Evolutionary conservation across 805 yeast genomes (phyloP).

Genomic region (Candida anglica): DNA sequence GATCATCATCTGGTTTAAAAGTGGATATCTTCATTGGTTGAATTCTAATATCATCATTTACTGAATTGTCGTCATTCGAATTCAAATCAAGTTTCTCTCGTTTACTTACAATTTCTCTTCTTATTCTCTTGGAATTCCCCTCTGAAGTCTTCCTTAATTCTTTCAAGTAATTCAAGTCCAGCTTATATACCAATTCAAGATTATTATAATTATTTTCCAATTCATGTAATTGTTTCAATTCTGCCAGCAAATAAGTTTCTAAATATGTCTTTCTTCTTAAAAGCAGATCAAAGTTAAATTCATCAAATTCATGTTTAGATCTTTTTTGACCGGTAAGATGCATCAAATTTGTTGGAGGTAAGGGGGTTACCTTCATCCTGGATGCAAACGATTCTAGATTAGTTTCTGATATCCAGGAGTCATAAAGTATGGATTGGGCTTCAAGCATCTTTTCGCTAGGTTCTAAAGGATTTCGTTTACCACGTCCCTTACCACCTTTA

Average conservation of each 20-base stretch:
- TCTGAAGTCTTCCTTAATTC: constrained; percentile 23
- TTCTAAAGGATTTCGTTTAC: constrained; percentile 5
- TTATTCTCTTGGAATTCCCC: constrained; percentile 11
- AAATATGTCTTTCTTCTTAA: constrained; percentile 19
- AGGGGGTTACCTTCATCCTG: constrained; percentile 19
- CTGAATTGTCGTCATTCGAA: constrained; percentile 2
- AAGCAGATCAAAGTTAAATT: constrained; percentile 21
- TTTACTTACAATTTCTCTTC: constrained; percentile 8
- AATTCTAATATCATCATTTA: constrained; percentile 1
- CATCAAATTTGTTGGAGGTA: too few species aligned
- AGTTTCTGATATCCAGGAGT: constrained; percentile 19
- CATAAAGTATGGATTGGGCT: constrained; percentile 19
- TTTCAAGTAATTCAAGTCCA: constrained; percentile 28
- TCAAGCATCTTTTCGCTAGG: constrained; percentile 13
- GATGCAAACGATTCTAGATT: constrained; percentile 19
- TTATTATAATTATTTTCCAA: constrained; percentile 22
- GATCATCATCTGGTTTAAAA: constrained; percentile 15
- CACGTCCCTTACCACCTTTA: constrained; percentile 1
- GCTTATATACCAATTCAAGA: constrained; percentile 18
- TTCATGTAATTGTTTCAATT: constrained; percentile 31
- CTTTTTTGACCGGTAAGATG: neutral
- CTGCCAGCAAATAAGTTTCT: constrained; percentile 39
- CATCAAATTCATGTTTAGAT: neutral
- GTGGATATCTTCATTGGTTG: neutral
- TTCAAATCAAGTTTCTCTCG: constrained; percentile 4